These are phyloP conservation scores for Paspalum notatum DNA, from an alignment of 176 grass and related monocot species.

Conservation along the genomic window DNA sequence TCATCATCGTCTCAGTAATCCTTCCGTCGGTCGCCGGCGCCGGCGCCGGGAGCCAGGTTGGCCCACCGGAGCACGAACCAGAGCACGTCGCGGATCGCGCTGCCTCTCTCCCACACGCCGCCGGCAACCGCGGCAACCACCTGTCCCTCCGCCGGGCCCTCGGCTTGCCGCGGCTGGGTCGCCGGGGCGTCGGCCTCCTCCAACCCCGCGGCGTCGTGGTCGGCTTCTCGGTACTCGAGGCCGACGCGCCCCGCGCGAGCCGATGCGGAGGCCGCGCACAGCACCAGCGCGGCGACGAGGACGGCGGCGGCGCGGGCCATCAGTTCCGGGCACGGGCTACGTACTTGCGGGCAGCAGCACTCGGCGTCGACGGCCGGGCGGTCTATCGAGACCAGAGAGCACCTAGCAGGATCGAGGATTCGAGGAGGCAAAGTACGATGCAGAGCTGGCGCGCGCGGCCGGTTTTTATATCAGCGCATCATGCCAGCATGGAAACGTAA, in stretches of 20 bases:
- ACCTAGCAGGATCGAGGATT: neutral
- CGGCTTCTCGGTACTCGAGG: neutral
- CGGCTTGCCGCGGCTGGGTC: neutral
- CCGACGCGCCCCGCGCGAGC: conserved; percentile 6
- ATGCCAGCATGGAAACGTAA: too few relatives aligned
- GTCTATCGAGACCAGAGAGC: too few relatives aligned
- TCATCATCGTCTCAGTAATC: neutral
- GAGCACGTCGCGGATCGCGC: conserved; percentile 32
- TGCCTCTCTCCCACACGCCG: neutral
- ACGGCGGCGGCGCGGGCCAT: conserved; percentile 30
- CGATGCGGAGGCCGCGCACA: conserved; percentile 34
- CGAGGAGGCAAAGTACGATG: neutral
- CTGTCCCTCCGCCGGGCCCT: neutral
- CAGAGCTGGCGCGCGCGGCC: too few relatives aligned
- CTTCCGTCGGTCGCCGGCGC: conserved; percentile 13
- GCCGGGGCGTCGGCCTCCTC: neutral
- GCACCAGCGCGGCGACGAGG: conserved; percentile 7
- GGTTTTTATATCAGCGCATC: too few relatives aligned
- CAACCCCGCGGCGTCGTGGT: conserved; percentile 16
- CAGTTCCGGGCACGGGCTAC: neutral
- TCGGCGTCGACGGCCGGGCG: neutral
- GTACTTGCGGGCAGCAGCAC: neutral
- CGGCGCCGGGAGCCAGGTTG: neutral
- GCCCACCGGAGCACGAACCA: conserved; percentile 44
- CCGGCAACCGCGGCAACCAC: neutral